Conservation (phyloP, 2,329 filamentous ascomycete genomes). For the Colletotrichum cordylinicola region DNA sequence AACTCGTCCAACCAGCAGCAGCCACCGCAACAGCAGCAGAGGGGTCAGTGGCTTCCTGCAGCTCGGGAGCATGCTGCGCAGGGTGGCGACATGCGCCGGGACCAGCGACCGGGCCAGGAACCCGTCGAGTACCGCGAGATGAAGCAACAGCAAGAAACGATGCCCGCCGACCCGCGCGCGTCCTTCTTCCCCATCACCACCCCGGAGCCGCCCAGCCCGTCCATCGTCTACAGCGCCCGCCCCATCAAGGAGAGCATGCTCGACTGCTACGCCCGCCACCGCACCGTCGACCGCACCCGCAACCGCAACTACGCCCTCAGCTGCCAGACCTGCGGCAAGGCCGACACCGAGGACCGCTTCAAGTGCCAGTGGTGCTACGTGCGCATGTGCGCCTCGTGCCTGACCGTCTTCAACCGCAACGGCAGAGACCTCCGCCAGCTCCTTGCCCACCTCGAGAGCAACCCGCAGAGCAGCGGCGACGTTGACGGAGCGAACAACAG, state of each 20-base stretch:
- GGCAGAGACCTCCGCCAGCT: conserved; percentile 49
- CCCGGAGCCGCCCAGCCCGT: conserved; percentile 31
- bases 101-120: conserved; percentile 5
- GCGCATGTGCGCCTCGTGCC: conserved; percentile 57
- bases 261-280: conserved; percentile 54
- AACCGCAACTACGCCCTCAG: conserved; percentile 57
- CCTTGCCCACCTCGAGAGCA: conserved; percentile 36
- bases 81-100: not conserved
- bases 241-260: conserved; percentile 51
- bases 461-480: not conserved
- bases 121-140: conserved; percentile 45
- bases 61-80: not conserved
- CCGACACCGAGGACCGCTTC: conserved; percentile 50
- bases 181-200: conserved; percentile 42
- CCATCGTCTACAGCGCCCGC: conserved; percentile 45
- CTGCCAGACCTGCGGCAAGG: conserved; percentile 57
- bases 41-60: not conserved
- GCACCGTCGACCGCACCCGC: conserved; percentile 50
- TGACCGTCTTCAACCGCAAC: conserved; percentile 44
- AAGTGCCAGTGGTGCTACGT: conserved; percentile 57
- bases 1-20: conserved; percentile 31
- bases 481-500: not conserved
- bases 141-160: conserved; percentile 29
- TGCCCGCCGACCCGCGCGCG: conserved; percentile 39
- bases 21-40: conserved; percentile 6